phyloP scores from a whole-genome alignment of 352 stramenopile species.

The Pythium apleroticum region DNA sequence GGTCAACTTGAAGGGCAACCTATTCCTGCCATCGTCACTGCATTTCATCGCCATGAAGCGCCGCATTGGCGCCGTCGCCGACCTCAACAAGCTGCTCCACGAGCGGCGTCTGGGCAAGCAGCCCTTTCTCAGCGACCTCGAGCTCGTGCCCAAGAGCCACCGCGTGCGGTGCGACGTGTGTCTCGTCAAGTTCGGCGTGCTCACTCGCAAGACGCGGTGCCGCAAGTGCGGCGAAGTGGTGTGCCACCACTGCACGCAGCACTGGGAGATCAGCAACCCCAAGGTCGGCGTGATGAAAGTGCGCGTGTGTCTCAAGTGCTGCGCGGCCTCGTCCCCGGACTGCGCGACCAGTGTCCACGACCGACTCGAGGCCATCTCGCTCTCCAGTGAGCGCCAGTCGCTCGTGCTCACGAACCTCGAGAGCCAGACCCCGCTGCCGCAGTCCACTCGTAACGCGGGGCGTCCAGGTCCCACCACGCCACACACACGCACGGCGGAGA shows the following conservation, averaged over 20 bases:
- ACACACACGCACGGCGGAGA: background rate
- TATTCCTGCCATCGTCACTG: conserved; percentile 43
- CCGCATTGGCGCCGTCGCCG: conserved; percentile 44
- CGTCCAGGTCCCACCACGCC: background rate
- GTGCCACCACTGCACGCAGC: conserved; percentile 57
- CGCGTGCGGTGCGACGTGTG: conserved; percentile 64
- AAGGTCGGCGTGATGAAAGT: conserved; percentile 49
- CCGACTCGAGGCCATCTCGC: background rate
- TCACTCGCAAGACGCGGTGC: conserved; percentile 63
- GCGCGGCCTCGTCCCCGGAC: background rate
- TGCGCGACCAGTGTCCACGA: background rate
- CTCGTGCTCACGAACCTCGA: background rate
- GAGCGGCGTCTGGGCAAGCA: conserved; percentile 49
- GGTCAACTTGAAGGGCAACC: conserved; percentile 64
- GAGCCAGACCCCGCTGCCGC: background rate
- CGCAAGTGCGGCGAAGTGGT: conserved; percentile 77
- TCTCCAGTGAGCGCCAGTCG: background rate
- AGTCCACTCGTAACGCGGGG: background rate
- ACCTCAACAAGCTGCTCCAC: conserved; percentile 52
- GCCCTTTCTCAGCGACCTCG: conserved; percentile 60
- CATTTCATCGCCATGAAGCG: conserved; percentile 58
- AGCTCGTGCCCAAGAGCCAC: conserved; percentile 61
- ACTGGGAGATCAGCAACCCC: conserved; percentile 52
- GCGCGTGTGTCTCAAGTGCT: conserved; percentile 43
- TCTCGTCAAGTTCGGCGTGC: conserved; percentile 50